Conservation (phyloP, 352 stramenopile genomes). For the Phytophthora podocarpi region DNA sequence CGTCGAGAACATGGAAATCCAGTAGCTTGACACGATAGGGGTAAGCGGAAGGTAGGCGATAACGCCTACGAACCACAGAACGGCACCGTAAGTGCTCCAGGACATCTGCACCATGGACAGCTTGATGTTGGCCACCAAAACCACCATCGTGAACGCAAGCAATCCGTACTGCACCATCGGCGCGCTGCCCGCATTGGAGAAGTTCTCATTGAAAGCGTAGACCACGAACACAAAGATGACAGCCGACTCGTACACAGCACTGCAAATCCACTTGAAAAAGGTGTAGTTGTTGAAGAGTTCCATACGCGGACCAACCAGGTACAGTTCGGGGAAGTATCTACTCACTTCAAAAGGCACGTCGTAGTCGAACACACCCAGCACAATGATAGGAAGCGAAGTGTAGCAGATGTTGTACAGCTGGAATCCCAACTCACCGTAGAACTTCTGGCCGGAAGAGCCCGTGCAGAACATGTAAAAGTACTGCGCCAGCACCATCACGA, state of each 20-base stretch:
- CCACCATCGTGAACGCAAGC: slow-evolving; percentile 92
- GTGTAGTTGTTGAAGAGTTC: slow-evolving; percentile 85
- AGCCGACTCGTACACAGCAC: slow-evolving; percentile 68
- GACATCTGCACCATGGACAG: slow-evolving; percentile 82
- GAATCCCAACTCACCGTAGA: slow-evolving; percentile 79
- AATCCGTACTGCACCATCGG: slow-evolving; percentile 92
- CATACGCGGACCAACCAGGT: slow-evolving; percentile 73
- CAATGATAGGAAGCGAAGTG: slow-evolving; percentile 92
- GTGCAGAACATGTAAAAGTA: slow-evolving; percentile 94
- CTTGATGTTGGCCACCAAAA: slow-evolving; percentile 95
- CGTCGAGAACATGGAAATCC: slow-evolving; percentile 59
- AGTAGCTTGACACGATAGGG: slow-evolving; percentile 68
- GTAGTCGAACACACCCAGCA: slow-evolving; percentile 80
- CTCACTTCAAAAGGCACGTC: slow-evolving; percentile 75
- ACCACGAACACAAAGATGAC: slow-evolving; percentile 76
- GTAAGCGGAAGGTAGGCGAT: slow-evolving; percentile 69
- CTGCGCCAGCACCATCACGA: slow-evolving; percentile 88
- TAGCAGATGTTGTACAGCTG: slow-evolving; percentile 95
- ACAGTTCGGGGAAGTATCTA: slow-evolving; percentile 77
- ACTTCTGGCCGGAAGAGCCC: slow-evolving; percentile 90
- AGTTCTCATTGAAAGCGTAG: slow-evolving; percentile 75
- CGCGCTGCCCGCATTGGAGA: slow-evolving; percentile 84
- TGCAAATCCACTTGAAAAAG: slow-evolving; percentile 88
- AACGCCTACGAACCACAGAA: slow-evolving; percentile 68
- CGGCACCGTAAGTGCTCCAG: slow-evolving; percentile 54